These are phyloP conservation scores for Curvularia sp. DNA, from an alignment of 2,329 filamentous ascomycete species.

Conservation along the genomic window DNA sequence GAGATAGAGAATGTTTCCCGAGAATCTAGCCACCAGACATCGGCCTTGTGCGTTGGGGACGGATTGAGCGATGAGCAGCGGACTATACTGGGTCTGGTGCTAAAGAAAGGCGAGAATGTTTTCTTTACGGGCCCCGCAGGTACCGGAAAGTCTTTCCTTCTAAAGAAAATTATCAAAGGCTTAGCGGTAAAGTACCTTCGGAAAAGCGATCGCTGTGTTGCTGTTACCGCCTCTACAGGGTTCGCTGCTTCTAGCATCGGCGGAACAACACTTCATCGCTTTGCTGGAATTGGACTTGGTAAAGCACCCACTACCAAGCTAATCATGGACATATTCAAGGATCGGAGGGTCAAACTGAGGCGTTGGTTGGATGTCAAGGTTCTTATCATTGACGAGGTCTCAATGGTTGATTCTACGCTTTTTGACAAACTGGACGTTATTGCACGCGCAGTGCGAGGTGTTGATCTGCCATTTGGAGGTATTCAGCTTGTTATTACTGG, in stretches of 20 bases:
- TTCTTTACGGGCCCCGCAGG: conserved; percentile 97
- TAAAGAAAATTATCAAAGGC: conserved; percentile 86
- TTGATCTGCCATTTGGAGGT: conserved; percentile 90
- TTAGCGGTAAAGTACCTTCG: conserved; percentile 74
- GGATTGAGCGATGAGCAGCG: conserved; percentile 77
- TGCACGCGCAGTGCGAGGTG: conserved; percentile 83
- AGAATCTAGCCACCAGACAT: not conserved
- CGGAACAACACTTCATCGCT: conserved; percentile 94
- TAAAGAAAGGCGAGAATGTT: conserved; percentile 81
- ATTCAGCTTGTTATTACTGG: conserved; percentile 96
- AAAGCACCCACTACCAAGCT: conserved; percentile 84
- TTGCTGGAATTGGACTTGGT: conserved; percentile 91
- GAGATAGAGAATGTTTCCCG: not conserved
- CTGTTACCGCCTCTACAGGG: conserved; percentile 94
- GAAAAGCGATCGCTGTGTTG: conserved; percentile 81
- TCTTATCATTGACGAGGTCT: conserved; percentile 92
- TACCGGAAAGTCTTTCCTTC: conserved; percentile 95
- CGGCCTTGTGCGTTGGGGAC: not conserved
- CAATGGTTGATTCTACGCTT: conserved; percentile 96
- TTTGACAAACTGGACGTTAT: conserved; percentile 96
- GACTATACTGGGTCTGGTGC: conserved; percentile 81
- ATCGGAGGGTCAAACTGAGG: conserved; percentile 84
- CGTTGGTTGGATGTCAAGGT: conserved; percentile 89
- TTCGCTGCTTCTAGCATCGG: conserved; percentile 96
- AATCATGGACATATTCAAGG: conserved; percentile 88